These are phyloP conservation scores for Tetrahymena thermophila DNA, from an alignment of 73 alveolate species.

Conservation along the genomic window DNA sequence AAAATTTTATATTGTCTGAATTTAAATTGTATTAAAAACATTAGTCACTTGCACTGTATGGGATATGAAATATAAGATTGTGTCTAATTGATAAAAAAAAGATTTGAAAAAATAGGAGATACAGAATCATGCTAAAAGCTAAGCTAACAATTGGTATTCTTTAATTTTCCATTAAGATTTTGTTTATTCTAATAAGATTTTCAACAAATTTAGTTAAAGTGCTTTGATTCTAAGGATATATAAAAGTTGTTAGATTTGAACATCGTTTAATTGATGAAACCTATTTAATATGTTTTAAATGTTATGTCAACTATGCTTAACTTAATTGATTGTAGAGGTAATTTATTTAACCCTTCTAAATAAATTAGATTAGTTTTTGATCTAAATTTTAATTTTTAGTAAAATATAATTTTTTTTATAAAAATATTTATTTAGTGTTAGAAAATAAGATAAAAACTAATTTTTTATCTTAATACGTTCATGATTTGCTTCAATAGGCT, in stretches of 20 bases:
- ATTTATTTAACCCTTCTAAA: not conserved
- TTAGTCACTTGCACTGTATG: not conserved
- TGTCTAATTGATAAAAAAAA: not conserved
- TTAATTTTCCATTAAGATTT: not conserved
- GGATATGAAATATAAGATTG: not conserved
- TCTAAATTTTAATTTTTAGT: not conserved
- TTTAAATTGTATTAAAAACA: not conserved
- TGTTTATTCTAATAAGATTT: not conserved
- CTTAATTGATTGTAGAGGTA: not conserved
- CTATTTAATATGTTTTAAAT: not conserved
- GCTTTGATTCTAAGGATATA: not conserved
- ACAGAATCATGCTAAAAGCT: not conserved
- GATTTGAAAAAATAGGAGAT: not conserved
- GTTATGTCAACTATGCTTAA: not conserved
- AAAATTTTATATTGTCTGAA: not conserved
- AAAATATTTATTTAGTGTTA: not conserved
- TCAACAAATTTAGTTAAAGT: not conserved
- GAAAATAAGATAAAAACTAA: not conserved
- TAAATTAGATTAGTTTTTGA: not conserved
- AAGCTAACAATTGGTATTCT: not conserved
- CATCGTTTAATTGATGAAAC: not conserved
- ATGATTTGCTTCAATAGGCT: not conserved
- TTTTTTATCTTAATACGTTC: not conserved
- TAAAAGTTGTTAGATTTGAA: not conserved
- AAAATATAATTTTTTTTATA: too few species aligned